Conservation (phyloP, 1,139 yeast genomes). For the Yamadazyma taylorii region DNA sequence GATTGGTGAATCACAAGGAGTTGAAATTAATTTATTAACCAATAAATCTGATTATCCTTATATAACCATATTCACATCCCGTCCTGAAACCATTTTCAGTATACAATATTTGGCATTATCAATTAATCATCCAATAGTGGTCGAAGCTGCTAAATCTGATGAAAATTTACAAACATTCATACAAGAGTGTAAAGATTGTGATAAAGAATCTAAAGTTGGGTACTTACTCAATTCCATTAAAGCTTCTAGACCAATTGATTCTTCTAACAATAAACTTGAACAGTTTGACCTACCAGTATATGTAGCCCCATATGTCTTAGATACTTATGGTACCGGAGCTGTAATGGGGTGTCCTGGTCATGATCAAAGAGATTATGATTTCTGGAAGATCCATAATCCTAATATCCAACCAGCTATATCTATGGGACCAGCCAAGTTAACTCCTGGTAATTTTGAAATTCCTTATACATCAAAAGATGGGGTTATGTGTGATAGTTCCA, state of each 20-base stretch:
- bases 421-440: constrained; percentile 37
- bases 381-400: constrained; percentile 71
- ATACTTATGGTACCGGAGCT: constrained; percentile 84
- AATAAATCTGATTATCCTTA: constrained; percentile 18
- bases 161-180: constrained; percentile 48
- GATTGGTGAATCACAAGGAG: constrained; percentile 91
- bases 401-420: constrained; percentile 38
- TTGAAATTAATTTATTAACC: constrained; percentile 54
- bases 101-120: constrained; percentile 84
- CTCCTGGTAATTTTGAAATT: constrained; percentile 8
- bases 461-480: constrained; percentile 60
- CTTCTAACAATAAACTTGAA: constrained; percentile 17
- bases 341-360: constrained; percentile 99
- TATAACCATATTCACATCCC: constrained; percentile 72
- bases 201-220: constrained; percentile 63
- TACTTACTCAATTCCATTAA: constrained; percentile 38
- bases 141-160: constrained; percentile 34
- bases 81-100: constrained; percentile 84
- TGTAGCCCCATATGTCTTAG: constrained; percentile 87
- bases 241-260: constrained; percentile 63
- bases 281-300: constrained; percentile 61
- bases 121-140: constrained; percentile 63
- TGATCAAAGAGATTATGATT: constrained; percentile 76
- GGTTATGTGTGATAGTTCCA: constrained; percentile 38
- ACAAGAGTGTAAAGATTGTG: constrained; percentile 30